Percentiles rank a stretch among this genome's conserved stretches.
These are phyloP conservation scores for Halophytophthora batemanensis DNA, from an alignment of 352 stramenopile species.

Conservation along the genomic window DNA sequence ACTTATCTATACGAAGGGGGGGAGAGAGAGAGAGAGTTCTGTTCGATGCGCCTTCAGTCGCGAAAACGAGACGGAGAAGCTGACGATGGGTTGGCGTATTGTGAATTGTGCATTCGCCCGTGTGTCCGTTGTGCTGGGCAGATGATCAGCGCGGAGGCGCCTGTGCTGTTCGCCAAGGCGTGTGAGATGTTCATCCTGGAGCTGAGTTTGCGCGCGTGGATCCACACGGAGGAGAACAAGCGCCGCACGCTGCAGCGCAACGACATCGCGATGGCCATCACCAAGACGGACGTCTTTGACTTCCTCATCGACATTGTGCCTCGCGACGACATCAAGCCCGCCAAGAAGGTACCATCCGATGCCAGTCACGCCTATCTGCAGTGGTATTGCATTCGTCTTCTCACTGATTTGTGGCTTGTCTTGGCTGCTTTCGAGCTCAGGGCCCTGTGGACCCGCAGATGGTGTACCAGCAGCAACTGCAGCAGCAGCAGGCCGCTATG, in stretches of 20 bases:
- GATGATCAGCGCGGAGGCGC: slow-evolving; percentile 93
- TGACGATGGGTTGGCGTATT: too few species aligned
- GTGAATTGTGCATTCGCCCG: slow-evolving; percentile 2
- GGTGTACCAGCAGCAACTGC: slow-evolving; percentile 85
- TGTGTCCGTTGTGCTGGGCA: slow-evolving; percentile 15
- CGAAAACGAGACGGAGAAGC: too few species aligned
- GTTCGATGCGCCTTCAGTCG: too few species aligned
- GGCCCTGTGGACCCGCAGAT: slow-evolving; percentile 64
- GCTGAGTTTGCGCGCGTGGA: slow-evolving; percentile 86
- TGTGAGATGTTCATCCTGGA: slow-evolving; percentile 94
- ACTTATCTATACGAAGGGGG: too few species aligned
- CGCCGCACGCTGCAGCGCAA: slow-evolving; percentile 90
- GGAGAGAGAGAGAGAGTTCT: too few species aligned
- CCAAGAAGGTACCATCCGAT: slow-evolving; percentile 62
- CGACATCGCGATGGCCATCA: slow-evolving; percentile 89
- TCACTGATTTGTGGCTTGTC: not conserved
- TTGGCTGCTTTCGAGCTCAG: slow-evolving; percentile 21
- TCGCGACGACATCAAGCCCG: slow-evolving; percentile 82
- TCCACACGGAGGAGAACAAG: slow-evolving; percentile 92
- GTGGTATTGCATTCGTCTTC: not conserved
- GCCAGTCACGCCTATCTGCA: not conserved
- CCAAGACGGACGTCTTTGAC: slow-evolving; percentile 91
- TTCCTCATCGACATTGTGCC: slow-evolving; percentile 93
- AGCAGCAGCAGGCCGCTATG: slow-evolving; percentile 87
- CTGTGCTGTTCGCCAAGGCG: slow-evolving; percentile 92